Evolutionary conservation across 2,329 filamentous ascomycete species (phyloP).

Genomic region (Aschersonia sp.): DNA sequence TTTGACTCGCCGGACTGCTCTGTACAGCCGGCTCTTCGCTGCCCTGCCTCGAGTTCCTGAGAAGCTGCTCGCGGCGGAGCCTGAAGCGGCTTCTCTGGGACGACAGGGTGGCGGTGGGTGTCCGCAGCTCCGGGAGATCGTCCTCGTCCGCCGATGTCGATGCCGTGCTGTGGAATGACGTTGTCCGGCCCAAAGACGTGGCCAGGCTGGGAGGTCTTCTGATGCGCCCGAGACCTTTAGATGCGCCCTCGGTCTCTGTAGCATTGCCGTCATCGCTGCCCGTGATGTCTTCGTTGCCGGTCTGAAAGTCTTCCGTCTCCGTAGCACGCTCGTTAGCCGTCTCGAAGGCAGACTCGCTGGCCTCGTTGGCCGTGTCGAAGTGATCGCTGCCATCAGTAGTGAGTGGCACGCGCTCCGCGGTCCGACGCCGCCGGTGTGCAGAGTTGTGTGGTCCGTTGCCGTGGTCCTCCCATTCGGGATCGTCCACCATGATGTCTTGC

Average conservation of each 20-base stretch:
- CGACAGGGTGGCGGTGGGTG: constrained; percentile 43
- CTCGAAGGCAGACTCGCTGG: constrained; percentile 49
- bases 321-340: constrained; percentile 67
- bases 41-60: constrained; percentile 43
- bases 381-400: constrained; percentile 46
- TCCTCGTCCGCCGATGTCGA: constrained; percentile 75
- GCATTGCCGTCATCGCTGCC: constrained; percentile 74
- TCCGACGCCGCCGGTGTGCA: constrained; percentile 7
- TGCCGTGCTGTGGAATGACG: constrained; percentile 73
- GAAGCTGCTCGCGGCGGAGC: constrained; percentile 46
- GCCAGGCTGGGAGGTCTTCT: constrained; percentile 27
- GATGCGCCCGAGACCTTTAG: constrained; percentile 27
- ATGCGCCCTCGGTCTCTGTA: constrained; percentile 70
- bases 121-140: constrained; percentile 39
- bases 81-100: constrained; percentile 60
- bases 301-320: constrained; percentile 91
- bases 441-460: constrained; percentile 13
- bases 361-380: constrained; percentile 74
- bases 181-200: constrained; percentile 22
- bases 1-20: constrained; percentile 45
- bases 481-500: constrained; percentile 67
- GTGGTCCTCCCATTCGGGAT: constrained; percentile 85
- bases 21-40: constrained; percentile 44
- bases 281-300: constrained; percentile 65
- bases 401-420: constrained; percentile 5